phyloP scores from a whole-genome alignment of 2,329 filamentous ascomycete genomes.

The Periconia digitata region DNA sequence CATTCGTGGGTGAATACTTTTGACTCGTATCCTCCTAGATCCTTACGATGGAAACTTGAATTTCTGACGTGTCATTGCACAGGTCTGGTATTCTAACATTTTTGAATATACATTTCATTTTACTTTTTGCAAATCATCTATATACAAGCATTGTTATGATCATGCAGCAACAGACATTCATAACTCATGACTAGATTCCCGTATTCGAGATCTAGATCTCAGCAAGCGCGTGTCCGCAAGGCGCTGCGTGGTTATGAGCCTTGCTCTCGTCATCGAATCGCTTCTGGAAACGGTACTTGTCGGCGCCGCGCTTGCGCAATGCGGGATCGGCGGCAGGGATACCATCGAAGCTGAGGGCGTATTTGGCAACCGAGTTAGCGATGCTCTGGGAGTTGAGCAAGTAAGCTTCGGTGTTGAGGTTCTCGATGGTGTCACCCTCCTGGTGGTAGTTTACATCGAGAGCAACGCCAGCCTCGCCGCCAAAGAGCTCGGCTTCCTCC shows the following conservation, averaged over 20 bases:
- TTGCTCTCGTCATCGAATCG: neutral
- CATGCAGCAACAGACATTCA: no score
- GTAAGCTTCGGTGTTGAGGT: conserved; percentile 38
- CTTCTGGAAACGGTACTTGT: neutral
- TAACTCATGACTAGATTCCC: no score
- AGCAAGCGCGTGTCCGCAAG: neutral
- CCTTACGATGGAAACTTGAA: no score
- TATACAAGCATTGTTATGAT: no score
- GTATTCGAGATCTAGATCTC: neutral
- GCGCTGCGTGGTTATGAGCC: neutral
- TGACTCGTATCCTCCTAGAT: no score
- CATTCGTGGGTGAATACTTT: no score
- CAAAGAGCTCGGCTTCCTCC: conserved; percentile 36
- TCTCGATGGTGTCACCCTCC: conserved; percentile 38
- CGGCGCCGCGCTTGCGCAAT: neutral
- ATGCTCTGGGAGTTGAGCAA: conserved; percentile 35
- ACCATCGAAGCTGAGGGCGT: conserved; percentile 26
- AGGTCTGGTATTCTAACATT: no score
- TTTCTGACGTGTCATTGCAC: no score
- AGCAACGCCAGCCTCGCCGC: conserved; percentile 33
- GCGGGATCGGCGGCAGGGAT: conserved; percentile 16
- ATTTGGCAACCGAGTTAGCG: conserved; percentile 37
- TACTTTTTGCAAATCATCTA: no score
- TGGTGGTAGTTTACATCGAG: conserved; percentile 42
- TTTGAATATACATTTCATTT: no score